Evolutionary conservation across 1,284 basidiomycete species (phyloP).

Genomic region (Exobasidium rhododendri): DNA sequence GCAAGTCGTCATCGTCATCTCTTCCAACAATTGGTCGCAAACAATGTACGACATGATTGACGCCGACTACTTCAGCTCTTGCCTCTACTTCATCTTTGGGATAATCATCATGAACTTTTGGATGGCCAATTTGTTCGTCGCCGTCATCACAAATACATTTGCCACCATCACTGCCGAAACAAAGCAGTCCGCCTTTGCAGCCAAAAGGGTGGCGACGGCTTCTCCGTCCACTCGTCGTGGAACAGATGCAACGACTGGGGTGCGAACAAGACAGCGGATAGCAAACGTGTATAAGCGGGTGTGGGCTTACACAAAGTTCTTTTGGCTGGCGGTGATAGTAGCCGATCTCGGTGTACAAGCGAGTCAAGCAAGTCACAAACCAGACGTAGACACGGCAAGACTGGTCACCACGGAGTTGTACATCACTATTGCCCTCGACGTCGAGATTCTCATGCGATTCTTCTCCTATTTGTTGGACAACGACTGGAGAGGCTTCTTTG

Average conservation of each 20-base stretch:
- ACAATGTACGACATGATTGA: constrained; percentile 88
- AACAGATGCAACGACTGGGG: constrained; percentile 15
- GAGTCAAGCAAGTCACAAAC: constrained; percentile 62
- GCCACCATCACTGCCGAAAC: constrained; percentile 83
- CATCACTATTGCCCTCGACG: constrained; percentile 78
- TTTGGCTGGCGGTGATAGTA: constrained; percentile 63
- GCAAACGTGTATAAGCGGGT: constrained; percentile 45
- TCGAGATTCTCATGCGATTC: constrained; percentile 80
- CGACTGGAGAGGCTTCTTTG: constrained; percentile 76
- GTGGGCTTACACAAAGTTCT: constrained; percentile 47
- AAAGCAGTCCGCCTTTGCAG: constrained; percentile 85
- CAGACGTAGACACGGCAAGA: constrained; percentile 16
- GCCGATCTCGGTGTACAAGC: constrained; percentile 71
- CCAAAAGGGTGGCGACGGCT: constrained; percentile 45
- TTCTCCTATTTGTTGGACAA: constrained; percentile 65
- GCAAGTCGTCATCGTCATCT: constrained; percentile 79
- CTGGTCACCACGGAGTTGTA: constrained; percentile 67
- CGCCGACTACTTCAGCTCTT: constrained; percentile 82
- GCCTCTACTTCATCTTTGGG: constrained; percentile 81
- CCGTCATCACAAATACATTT: constrained; percentile 94
- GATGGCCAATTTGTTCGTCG: constrained; percentile 87
- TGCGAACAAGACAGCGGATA: constrained; percentile 25
- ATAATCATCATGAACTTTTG: constrained; percentile 53
- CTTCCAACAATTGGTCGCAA: constrained; percentile 55
- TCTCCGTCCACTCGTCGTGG: neutral